phyloP scores from a whole-genome alignment of 768 basidiomycete genomes.

The Lentinula sp. region DNA sequence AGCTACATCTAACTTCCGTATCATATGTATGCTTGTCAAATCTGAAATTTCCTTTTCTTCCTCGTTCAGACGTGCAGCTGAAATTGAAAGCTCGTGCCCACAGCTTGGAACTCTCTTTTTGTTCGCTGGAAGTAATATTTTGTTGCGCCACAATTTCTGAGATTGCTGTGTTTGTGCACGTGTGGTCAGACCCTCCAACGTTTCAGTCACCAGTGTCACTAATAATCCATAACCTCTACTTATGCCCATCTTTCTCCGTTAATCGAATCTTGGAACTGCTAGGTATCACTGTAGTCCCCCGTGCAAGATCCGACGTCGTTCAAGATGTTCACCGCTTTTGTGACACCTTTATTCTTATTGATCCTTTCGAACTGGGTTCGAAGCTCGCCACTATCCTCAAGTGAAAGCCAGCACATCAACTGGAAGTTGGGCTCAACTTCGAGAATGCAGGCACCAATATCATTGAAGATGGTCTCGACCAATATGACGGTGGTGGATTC shows the following conservation, averaged over 20 bases:
- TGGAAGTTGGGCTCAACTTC: background rate
- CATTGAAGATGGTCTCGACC: too few species aligned
- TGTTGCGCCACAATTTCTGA: background rate
- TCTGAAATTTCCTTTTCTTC: too few species aligned
- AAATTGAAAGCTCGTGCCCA: too few species aligned
- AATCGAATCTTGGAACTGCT: background rate
- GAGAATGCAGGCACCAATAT: background rate
- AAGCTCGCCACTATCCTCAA: background rate
- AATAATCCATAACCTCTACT: background rate
- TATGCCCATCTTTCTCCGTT: background rate
- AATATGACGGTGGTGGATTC: background rate
- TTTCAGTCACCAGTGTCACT: too few species aligned
- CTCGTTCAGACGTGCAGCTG: too few species aligned
- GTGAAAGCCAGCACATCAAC: background rate
- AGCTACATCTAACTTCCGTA: too few species aligned
- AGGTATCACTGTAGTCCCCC: background rate
- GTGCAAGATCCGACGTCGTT: background rate
- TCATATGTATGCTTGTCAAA: too few species aligned
- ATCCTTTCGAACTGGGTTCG: background rate
- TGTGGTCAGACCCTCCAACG: background rate
- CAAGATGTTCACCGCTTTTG: background rate
- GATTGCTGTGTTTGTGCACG: background rate
- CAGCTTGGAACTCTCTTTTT: background rate
- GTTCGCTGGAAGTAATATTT: background rate
- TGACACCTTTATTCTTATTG: background rate